Evolutionary conservation across 495 filamentous ascomycete species (phyloP).

Genomic region (Cladorrhinum samala): DNA sequence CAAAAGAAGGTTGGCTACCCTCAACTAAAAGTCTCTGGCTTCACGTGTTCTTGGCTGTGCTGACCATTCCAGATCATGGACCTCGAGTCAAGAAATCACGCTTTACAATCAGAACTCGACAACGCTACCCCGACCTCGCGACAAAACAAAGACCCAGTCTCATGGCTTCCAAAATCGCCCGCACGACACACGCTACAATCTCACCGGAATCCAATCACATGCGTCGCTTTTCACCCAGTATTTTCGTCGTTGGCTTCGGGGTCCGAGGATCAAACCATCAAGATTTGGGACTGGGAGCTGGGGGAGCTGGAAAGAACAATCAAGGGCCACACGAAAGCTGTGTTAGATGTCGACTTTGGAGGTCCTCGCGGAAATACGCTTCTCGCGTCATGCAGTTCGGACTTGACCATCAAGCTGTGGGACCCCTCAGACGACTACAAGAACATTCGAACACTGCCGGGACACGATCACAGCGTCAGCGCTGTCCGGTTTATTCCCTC

Average conservation of each 20-base stretch:
- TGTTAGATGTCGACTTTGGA: conserved; percentile 86
- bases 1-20: conserved; percentile 83
- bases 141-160: conserved; percentile 74
- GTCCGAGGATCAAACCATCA: conserved; percentile 81
- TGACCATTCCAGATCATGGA: conserved; percentile 97
- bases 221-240: conserved; percentile 89
- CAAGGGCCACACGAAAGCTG: conserved; percentile 88
- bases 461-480: conserved; percentile 89
- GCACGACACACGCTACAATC: conserved; percentile 79
- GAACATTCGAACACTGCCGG: conserved; percentile 85
- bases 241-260: conserved; percentile 89
- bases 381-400: conserved; percentile 83
- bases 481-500: conserved; percentile 85
- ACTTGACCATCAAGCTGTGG: conserved; percentile 95
- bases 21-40: too few relatives aligned
- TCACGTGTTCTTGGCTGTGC: too few relatives aligned
- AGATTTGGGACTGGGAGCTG: conserved; percentile 98
- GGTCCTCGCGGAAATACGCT: conserved; percentile 80
- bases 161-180: conserved; percentile 79
- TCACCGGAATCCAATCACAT: conserved; percentile 75
- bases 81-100: conserved; percentile 64
- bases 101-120: conserved; percentile 77
- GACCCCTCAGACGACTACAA: conserved; percentile 92
- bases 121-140: conserved; percentile 76
- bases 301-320: conserved; percentile 88